Percentiles rank a stretch among this genome's conserved stretches.
Conservation (phyloP, 495 filamentous ascomycete genomes). For the Tuber umbilicatum region DNA sequence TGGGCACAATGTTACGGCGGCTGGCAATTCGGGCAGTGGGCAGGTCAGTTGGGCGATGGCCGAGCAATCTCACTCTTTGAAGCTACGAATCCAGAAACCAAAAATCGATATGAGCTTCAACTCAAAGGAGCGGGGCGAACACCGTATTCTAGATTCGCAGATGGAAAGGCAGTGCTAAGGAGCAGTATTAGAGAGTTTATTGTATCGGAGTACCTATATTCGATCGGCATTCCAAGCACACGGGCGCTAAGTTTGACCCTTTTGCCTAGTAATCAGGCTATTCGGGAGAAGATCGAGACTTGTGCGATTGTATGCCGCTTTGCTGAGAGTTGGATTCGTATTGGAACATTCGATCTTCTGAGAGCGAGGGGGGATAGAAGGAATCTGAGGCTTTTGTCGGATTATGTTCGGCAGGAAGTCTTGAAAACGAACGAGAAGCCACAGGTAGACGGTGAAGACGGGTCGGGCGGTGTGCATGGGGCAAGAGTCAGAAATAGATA, state of each 20-base stretch:
- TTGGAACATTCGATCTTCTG: constrained; percentile 89
- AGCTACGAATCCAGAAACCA: constrained; percentile 66
- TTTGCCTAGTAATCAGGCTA: constrained; percentile 61
- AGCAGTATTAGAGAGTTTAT: constrained; percentile 90
- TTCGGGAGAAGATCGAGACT: constrained; percentile 79
- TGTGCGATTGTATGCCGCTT: constrained; percentile 88
- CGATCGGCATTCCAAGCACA: constrained; percentile 76
- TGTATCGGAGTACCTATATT: constrained; percentile 78
- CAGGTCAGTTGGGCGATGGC: constrained; percentile 90
- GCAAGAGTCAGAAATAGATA: constrained; percentile 58
- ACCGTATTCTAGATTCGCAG: constrained; percentile 94
- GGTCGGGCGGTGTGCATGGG: constrained; percentile 47
- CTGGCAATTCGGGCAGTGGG: constrained; percentile 81
- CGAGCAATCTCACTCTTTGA: constrained; percentile 93
- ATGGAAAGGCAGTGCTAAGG: constrained; percentile 87
- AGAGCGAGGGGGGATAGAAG: constrained; percentile 72
- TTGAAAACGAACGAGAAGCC: constrained; percentile 51
- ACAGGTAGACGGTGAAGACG: constrained; percentile 52
- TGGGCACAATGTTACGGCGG: constrained; percentile 99
- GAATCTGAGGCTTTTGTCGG: constrained; percentile 63
- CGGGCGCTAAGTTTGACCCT: constrained; percentile 76
- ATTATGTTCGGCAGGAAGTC: constrained; percentile 78
- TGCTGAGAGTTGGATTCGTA: constrained; percentile 82
- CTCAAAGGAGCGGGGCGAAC: constrained; percentile 89
- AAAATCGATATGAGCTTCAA: constrained; percentile 75